Evolutionary conservation across 176 grass and related monocot species (phyloP).

Genomic region (Tillandsia leiboldiana): DNA sequence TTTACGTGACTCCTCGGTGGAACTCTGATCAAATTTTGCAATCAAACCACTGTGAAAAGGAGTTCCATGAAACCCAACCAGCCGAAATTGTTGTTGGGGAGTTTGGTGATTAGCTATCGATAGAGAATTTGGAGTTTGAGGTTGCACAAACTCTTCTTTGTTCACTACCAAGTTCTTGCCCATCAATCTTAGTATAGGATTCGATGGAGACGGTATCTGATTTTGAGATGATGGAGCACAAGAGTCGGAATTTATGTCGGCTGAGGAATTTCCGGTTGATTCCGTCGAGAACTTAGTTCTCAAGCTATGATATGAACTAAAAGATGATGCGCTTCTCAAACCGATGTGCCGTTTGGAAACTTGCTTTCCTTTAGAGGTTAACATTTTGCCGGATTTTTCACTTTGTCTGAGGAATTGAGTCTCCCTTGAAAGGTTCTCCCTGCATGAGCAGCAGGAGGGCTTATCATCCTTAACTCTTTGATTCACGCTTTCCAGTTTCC

Average conservation of each 20-base stretch:
- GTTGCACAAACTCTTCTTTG: conserved; percentile 57
- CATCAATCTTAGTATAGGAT: conserved; percentile 80
- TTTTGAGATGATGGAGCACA: conserved; percentile 31
- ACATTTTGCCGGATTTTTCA: conserved; percentile 15
- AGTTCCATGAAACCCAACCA: conserved; percentile 27
- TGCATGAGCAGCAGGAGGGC: conserved; percentile 56
- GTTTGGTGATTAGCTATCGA: conserved; percentile 25
- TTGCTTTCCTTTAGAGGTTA: conserved; percentile 33
- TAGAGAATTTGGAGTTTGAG: conserved; percentile 35
- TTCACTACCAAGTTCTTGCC: conserved; percentile 93
- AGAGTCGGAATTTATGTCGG: conserved; percentile 26
- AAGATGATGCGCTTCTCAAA: conserved; percentile 46
- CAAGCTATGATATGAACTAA: conserved; percentile 52
- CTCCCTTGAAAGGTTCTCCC: conserved; percentile 57
- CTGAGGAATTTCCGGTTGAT: conserved; percentile 24
- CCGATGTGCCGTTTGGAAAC: conserved; percentile 64
- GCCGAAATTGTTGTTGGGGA: conserved; percentile 8
- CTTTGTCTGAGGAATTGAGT: conserved; percentile 24
- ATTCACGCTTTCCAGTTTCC: conserved; percentile 17
- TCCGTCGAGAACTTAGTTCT: conserved; percentile 29
- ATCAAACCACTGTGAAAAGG: conserved; percentile 29
- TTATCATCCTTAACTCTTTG: conserved; percentile 31
- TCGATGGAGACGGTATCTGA: conserved; percentile 51
- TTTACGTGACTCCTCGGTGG: conserved; percentile 26
- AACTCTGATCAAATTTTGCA: conserved; percentile 25